Percentiles rank a stretch among this genome's conserved stretches.
phyloP scores from a whole-genome alignment of 139 green algal genomes.

The Dunaliella primolecta region DNA sequence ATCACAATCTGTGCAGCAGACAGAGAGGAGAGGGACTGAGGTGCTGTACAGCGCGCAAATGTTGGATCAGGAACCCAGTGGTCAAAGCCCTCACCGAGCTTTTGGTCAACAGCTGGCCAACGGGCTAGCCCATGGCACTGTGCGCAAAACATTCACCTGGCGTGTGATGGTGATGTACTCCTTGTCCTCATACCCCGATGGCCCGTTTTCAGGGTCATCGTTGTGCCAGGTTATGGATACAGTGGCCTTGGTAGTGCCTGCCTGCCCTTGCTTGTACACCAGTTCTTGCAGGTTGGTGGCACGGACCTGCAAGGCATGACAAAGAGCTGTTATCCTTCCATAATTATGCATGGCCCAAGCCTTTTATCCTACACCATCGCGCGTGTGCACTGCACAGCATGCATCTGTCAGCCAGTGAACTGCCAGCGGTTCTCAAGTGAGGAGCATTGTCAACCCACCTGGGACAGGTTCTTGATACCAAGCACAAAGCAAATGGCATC shows the following conservation, averaged over 20 bases:
- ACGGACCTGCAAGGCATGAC: slow-evolving; percentile 83
- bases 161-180: slow-evolving; percentile 92
- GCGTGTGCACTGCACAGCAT: no score
- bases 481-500: slow-evolving; percentile 99
- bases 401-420: no score
- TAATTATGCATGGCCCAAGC: no score
- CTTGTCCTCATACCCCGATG: slow-evolving; percentile 89
- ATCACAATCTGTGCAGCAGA: slow-evolving; percentile 96
- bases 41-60: no score
- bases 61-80: no score
- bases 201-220: slow-evolving; percentile 69
- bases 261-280: slow-evolving; percentile 98
- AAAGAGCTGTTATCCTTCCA: background rate
- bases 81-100: no score
- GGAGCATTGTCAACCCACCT: slow-evolving; percentile 70
- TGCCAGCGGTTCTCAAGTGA: no score
- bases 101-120: no score
- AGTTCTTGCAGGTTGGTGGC: slow-evolving; percentile 92
- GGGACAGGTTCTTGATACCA: slow-evolving; percentile 91
- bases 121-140: no score
- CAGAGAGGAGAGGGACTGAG: no score
- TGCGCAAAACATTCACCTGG: no score
- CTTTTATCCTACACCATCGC: no score
- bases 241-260: slow-evolving; percentile 93
- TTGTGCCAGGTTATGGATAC: slow-evolving; percentile 99